Base-by-base conservation (phyloP, 1,284 basidiomycete species). In the Cerrena zonata region DNA sequence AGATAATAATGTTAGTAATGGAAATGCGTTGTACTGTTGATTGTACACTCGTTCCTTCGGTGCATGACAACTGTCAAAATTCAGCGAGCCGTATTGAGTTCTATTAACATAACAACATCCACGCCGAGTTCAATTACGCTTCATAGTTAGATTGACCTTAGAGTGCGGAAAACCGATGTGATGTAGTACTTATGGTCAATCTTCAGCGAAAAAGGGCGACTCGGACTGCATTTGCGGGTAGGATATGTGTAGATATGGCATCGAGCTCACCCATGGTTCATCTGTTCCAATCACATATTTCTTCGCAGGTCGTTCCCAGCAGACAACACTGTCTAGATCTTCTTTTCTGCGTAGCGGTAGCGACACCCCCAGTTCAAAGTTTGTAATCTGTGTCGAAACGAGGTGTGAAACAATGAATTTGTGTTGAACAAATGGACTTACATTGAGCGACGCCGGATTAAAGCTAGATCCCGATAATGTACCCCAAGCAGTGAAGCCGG, bases 401-500 rank as follows among this genome's bases (percentile, higher is more conserved):
- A 39, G 11, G 22, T 7, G 15, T 15, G 15, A 7, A 15, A 15
- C n/a, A n/a, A n/a, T n/a, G 15, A 36, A 44, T 39, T 24, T 39
- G 43, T 27, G 15, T 24, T 15, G 39, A 34, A 5, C 26, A 11
- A 27, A 42, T 15, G 47, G 25, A 69, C 78, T 48, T 57, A 89
- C 88, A 59, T 88, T 89, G 48, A 89, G 64, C 23, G 77, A 66
- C 4, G n/a, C n/a, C n/a, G 88, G 89, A 50, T 76, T 82, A 59
- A 85, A 86, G 3, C 67, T 74, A 2, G 80, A 79, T 2, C 87
- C 86, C 3, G 80, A 82, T 47, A 90, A 63, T n/a, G 76, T 89
- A 2, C 88, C 88, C 88, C 88, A 91, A 0, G 88, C 89, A 2
- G 84, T n/a, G n/a, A n/a, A n/a, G n/a, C n/a, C n/a, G n/a, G n/a